Conservation (phyloP, 2,329 filamentous ascomycete species). For the Phialocephala subalpina region DNA sequence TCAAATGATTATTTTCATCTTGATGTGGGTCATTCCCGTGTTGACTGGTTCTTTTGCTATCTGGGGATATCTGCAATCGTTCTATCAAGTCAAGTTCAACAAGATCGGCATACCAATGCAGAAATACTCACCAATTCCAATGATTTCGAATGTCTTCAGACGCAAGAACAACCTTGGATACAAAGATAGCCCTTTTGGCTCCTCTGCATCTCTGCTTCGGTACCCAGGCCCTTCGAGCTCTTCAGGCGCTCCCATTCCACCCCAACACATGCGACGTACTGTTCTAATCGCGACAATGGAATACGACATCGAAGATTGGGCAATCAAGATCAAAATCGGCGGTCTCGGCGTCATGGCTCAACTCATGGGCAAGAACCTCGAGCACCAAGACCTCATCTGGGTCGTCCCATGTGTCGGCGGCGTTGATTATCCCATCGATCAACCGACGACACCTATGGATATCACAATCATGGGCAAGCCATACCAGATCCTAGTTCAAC, state of each 20-base stretch:
- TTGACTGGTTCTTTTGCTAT: background rate
- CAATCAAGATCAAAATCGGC: constrained; percentile 76
- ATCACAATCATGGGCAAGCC: constrained; percentile 2
- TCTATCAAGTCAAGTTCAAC: constrained; percentile 11
- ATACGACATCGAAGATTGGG: constrained; percentile 76
- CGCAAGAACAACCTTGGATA: constrained; percentile 8
- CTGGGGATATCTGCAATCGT: constrained; percentile 5
- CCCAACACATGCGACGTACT: constrained; percentile 50
- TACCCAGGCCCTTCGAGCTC: background rate
- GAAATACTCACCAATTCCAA: constrained; percentile 1
- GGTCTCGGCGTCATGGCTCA: constrained; percentile 76
- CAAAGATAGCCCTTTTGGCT: background rate
- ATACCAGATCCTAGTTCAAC: background rate
- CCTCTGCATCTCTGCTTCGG: background rate
- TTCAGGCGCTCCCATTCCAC: background rate
- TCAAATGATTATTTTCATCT: constrained; percentile 6
- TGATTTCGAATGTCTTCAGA: background rate
- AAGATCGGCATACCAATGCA: constrained; percentile 3
- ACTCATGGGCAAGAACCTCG: constrained; percentile 49
- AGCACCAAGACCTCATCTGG: constrained; percentile 8
- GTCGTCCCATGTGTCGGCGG: constrained; percentile 6
- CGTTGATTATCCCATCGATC: background rate
- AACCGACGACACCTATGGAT: background rate
- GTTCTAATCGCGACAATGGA: constrained; percentile 76
- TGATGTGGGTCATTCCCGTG: constrained; percentile 5